These are phyloP conservation scores for Ministeria vibrans DNA, from an alignment of 78 protist genomes.

Conservation along the genomic window DNA sequence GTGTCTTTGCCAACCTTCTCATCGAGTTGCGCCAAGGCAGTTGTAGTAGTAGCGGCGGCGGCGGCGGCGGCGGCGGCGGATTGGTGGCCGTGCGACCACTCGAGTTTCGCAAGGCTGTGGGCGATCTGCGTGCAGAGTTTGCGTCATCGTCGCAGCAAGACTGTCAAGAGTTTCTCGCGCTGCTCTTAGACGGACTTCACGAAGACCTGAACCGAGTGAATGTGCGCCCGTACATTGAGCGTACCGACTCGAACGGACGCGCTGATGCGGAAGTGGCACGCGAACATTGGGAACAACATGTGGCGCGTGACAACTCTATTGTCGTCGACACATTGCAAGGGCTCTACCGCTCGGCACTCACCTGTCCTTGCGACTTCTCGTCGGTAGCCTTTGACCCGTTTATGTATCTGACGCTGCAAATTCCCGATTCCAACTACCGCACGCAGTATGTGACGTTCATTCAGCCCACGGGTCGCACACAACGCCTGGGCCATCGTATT, in stretches of 20 bases:
- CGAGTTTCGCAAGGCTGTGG: neutral
- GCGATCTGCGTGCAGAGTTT: neutral
- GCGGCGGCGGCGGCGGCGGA: too few relatives aligned
- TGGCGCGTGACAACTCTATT: slow-evolving; percentile 62
- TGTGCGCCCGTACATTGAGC: slow-evolving; percentile 60
- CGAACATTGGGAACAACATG: slow-evolving; percentile 70
- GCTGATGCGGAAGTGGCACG: neutral
- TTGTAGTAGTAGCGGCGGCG: too few relatives aligned
- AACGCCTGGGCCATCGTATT: too few relatives aligned
- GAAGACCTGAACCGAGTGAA: slow-evolving; percentile 78
- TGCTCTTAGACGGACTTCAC: slow-evolving; percentile 79
- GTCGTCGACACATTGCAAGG: slow-evolving; percentile 82
- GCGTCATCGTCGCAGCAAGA: slow-evolving; percentile 87
- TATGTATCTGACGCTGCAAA: slow-evolving; percentile 72
- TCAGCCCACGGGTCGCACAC: too few relatives aligned
- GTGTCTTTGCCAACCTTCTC: too few relatives aligned
- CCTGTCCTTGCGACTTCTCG: slow-evolving; percentile 23
- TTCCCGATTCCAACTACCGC: too few relatives aligned
- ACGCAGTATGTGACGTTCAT: too few relatives aligned
- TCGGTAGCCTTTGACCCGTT: slow-evolving; percentile 81
- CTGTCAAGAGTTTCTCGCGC: slow-evolving; percentile 68
- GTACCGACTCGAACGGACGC: too few relatives aligned
- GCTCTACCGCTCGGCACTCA: slow-evolving; percentile 16
- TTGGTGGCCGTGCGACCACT: too few relatives aligned
- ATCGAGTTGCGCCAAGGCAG: too few relatives aligned